Evolutionary conservation across 2,329 filamentous ascomycete species (phyloP).

Genomic region (Curvularia spicifera): DNA sequence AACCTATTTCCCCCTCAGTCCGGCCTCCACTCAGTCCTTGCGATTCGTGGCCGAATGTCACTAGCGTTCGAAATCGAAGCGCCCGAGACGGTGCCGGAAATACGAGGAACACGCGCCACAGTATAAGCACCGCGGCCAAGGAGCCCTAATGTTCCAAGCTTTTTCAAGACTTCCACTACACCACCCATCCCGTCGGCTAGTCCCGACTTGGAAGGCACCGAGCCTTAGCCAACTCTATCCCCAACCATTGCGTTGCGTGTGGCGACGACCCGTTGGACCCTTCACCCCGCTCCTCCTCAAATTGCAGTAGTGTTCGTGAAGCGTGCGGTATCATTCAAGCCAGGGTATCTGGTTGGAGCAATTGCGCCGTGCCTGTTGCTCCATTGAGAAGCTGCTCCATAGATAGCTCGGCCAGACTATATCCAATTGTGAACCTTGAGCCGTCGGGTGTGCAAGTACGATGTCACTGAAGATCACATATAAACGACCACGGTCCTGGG

Average conservation of each 20-base stretch:
- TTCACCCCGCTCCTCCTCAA: background rate
- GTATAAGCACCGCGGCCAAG: background rate
- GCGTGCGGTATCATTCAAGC: background rate
- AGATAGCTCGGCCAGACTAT: background rate
- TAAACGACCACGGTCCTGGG: background rate
- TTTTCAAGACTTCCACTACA: background rate
- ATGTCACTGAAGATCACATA: background rate
- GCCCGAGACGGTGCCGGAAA: background rate
- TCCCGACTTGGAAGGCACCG: background rate
- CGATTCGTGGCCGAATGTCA: background rate
- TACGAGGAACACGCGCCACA: background rate
- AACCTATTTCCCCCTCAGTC: background rate
- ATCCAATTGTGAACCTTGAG: background rate
- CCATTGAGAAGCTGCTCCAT: background rate
- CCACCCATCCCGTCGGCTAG: background rate
- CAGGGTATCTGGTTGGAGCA: background rate
- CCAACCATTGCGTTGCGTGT: background rate
- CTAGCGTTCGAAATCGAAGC: background rate
- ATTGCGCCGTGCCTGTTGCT: background rate
- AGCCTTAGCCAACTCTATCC: background rate
- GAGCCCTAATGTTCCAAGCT: background rate
- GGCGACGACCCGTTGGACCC: background rate
- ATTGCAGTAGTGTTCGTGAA: background rate
- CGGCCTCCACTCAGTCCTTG: background rate
- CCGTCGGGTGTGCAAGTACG: background rate